Percentiles rank a stretch among this genome's conserved stretches.
Conservation (phyloP, 2,329 filamentous ascomycete genomes). For the Xylariaceae sp. region DNA sequence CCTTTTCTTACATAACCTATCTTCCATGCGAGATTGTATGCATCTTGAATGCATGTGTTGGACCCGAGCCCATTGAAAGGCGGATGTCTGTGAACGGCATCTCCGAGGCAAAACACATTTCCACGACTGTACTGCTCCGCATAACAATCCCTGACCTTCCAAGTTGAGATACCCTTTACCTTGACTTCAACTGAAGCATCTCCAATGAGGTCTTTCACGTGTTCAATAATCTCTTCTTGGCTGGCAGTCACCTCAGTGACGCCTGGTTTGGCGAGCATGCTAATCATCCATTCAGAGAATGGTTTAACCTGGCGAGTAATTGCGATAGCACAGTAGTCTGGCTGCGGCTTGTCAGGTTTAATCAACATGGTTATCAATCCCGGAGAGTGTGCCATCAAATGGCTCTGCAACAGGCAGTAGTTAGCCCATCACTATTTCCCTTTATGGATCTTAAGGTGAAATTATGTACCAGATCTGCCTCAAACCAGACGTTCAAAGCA, state of each 20-base stretch:
- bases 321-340: slow-evolving; percentile 22
- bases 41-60: slow-evolving; percentile 28
- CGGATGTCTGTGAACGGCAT: slow-evolving; percentile 22
- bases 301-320: slow-evolving; percentile 23
- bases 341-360: slow-evolving; percentile 21
- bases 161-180: slow-evolving; percentile 16
- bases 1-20: slow-evolving; percentile 23
- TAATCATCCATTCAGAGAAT: slow-evolving; percentile 24
- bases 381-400: slow-evolving; percentile 18
- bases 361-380: slow-evolving; percentile 24
- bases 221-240: slow-evolving; percentile 16
- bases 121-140: slow-evolving; percentile 21
- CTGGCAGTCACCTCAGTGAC: slow-evolving; percentile 16
- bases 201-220: slow-evolving; percentile 20
- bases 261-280: slow-evolving; percentile 23
- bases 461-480: slow-evolving; percentile 21
- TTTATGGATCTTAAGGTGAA: neutral
- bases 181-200: slow-evolving; percentile 12
- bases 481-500: slow-evolving; percentile 26
- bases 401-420: slow-evolving; percentile 1
- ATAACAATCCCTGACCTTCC: slow-evolving; percentile 23
- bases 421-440: neutral
- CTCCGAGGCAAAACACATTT: slow-evolving; percentile 22
- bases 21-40: slow-evolving; percentile 29
- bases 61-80: slow-evolving; percentile 22